Percentiles rank a stretch among this genome's conserved stretches.
Evolutionary conservation across 257 asterid species (phyloP).

Genomic region (Rehmannia glutinosa): DNA sequence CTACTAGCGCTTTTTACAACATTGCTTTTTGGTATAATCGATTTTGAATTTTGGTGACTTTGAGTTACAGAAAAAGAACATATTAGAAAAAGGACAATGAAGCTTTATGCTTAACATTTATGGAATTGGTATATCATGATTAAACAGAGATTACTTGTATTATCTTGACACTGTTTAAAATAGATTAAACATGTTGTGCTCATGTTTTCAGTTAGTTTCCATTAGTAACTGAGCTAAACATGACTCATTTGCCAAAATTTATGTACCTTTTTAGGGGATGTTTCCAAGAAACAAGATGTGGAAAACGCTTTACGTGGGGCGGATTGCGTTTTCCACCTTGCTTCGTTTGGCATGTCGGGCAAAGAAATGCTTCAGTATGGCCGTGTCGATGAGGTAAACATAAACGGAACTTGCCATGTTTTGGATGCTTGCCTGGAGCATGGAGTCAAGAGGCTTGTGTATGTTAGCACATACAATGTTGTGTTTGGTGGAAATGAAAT

Average conservation of each 20-base stretch:
- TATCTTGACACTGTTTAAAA: background rate
- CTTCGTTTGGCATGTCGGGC: conserved; percentile 96
- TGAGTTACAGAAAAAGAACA: background rate
- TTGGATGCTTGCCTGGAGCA: conserved; percentile 77
- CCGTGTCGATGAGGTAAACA: conserved; percentile 77
- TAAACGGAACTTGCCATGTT: conserved; percentile 77
- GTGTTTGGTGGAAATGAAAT: conserved; percentile 83
- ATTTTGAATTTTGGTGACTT: background rate
- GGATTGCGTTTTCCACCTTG: conserved; percentile 93
- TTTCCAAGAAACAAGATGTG: conserved; percentile 59
- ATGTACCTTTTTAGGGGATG: conserved; percentile 49
- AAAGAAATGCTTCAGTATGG: conserved; percentile 91
- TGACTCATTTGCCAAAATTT: background rate
- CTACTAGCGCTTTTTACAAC: too few relatives aligned
- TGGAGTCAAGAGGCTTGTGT: conserved; percentile 72
- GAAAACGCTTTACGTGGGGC: conserved; percentile 65
- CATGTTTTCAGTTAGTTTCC: background rate
- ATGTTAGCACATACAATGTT: conserved; percentile 88
- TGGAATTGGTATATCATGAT: background rate
- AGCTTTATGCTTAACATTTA: too few relatives aligned
- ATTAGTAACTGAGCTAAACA: background rate
- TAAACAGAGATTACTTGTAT: background rate
- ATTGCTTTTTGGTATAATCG: background rate
- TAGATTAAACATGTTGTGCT: too few relatives aligned
- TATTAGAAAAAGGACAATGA: too few relatives aligned